A percentile compares a stretch with the other conserved stretches of the same genome.
phyloP scores from a whole-genome alignment of 2,329 filamentous ascomycete genomes.

The Scedosporium aurantiacum region DNA sequence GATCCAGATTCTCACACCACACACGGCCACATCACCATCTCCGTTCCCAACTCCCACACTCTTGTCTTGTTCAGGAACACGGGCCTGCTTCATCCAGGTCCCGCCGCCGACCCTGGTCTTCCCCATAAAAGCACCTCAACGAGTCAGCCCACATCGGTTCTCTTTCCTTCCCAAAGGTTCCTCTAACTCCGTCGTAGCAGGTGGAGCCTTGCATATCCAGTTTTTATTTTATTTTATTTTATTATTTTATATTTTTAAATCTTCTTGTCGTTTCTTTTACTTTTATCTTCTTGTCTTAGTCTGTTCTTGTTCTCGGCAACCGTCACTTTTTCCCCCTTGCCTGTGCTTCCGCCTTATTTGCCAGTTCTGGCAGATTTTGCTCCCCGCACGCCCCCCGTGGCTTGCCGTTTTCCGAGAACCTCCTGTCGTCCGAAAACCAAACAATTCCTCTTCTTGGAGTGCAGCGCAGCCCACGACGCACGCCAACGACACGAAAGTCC shows the following conservation, averaged over 20 bases:
- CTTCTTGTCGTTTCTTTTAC: too few species aligned
- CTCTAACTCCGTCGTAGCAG: not conserved
- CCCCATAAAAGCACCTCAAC: not conserved
- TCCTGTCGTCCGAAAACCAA: slow-evolving; percentile 6
- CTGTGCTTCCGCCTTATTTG: not conserved
- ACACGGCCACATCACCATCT: not conserved
- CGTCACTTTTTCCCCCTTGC: not conserved
- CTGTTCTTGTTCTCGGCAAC: not conserved
- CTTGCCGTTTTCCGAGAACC: slow-evolving; percentile 1
- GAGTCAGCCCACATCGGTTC: not conserved
- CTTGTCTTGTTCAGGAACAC: not conserved
- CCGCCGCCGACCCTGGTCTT: not conserved
- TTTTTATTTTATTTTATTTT: not conserved
- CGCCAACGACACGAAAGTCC: not conserved
- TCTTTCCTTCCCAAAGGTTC: not conserved
- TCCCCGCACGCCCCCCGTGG: slow-evolving; percentile 2
- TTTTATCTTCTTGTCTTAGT: not conserved
- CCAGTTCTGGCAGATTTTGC: not conserved
- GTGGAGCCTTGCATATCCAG: not conserved
- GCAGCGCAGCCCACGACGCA: not conserved
- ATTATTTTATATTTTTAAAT: not conserved
- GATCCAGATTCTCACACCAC: not conserved
- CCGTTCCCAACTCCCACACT: not conserved
- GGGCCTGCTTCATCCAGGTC: not conserved
- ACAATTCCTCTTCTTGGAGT: not conserved